Base-by-base conservation (phyloP, 352 stramenopile species). In the Aphanomyces invadans region DNA sequence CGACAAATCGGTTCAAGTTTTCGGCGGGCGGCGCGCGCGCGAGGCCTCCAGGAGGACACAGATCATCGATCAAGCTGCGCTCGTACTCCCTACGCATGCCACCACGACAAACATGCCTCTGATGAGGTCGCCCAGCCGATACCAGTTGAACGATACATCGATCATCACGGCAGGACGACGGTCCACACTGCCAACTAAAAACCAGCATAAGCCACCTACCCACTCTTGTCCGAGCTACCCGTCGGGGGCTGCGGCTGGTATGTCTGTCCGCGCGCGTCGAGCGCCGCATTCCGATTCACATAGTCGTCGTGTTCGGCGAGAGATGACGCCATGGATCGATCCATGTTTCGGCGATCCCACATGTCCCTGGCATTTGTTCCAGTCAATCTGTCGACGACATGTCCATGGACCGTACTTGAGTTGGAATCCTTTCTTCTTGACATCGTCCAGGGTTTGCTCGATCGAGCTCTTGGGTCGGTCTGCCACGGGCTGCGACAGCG, bases 291-390 rank as follows among this genome's bases (percentile, higher is more conserved):
- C 7, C 38, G 55, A 4, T 57, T 83, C 78, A n/a, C 73, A 79
- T 44, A 92, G 68, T 92, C 86, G 46, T 95, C 86, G 65, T 95
- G 82, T 69, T 95, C 86, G 39, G 86, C 83, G 19, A 95, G 72
- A 10, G 86, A 95, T n/a, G 82, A 88, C n/a, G 76, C 83, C 75
- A 95, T 95, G 17, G 82, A 91, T 72, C 92, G 92, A 72, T 95
- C 86, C 80, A 95, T 92, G 77, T 95, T 92, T 38, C 86, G 86
- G 19, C 83, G 80, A 23, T 95, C 83, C 83, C 84, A 95, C 29
- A 83, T 88, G 36, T 95, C 86, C 21, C 86, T 78, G 63, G 7
- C 9, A 21, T 36, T 23, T 3, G 10, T 21, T 36, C 36, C 49
- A 57, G 26, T 38, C 12, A 48, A 29, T 29, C 9, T 23, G 0